Evolutionary conservation across 2,329 filamentous ascomycete genomes (phyloP), one percentile per base, ranked within the genome.

Genomic region (Colletotrichum eremochloae): DNA sequence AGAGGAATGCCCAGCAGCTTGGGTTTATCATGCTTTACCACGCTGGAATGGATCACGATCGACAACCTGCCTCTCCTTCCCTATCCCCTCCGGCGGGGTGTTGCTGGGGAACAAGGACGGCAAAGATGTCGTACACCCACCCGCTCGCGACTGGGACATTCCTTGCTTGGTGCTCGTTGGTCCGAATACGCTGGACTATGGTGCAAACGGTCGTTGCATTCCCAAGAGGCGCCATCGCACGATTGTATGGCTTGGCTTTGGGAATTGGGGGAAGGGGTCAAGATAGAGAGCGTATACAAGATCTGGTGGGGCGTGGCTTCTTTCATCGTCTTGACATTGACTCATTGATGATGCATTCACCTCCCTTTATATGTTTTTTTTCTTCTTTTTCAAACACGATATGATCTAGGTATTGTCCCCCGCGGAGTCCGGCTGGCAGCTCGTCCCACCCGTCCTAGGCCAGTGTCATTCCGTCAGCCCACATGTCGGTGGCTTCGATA

Each of bases 191-290:
- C 58, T 61, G 20, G 40, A 36, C 52, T 38, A 8, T 29, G 12
- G 56, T 60, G 55, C 42, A 38, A 61, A 60, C 55, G 42, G 29
- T 18, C 29, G n/a, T 42, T 38, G 58, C 53, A 40, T 38, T 48
- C 38, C 40, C 63, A 38, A 24, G 33, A 50, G 33, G 40, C 31
- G 15, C 29, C 29, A 8, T 18, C 29, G 15, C 50, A 31, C 29
- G 50, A 31, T 33, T 53, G 14, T 31, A 20, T 15, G 15, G 29
- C 3, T 53, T 53, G 50, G 29, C 15, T 15, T 20, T 31, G 29
- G 29, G 12, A 33, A 29, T 33, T 24, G 24, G 29, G n/a, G 63
- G 24, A n/a, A n/a, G 18, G 29, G 11, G 42, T 24, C 24, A 15
- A 18, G 29, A 14, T 15, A 38, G 38, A 29, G 38, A 29, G 52